These are phyloP conservation scores for Nicotiana tomentosiformis DNA, from an alignment of 257 asterid species.

Conservation along the genomic window DNA sequence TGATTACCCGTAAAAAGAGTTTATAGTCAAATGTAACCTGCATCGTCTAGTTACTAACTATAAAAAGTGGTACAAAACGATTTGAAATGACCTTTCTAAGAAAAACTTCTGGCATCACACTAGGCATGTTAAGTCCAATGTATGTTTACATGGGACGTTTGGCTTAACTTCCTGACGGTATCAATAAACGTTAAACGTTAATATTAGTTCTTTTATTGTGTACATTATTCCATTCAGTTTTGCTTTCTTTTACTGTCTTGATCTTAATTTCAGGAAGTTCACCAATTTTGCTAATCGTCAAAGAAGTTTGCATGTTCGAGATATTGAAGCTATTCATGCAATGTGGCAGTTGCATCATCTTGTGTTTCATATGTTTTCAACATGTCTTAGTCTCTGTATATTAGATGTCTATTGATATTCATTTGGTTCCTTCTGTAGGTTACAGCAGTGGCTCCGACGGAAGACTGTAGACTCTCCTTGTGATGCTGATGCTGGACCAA, in stretches of 20 bases:
- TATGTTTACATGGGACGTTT: not conserved
- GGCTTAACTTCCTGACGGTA: not conserved
- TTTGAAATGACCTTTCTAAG: slow-evolving; percentile 4
- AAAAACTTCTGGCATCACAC: not conserved
- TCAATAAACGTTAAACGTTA: not conserved
- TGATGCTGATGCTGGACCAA: slow-evolving; percentile 95
- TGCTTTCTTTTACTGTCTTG: not conserved
- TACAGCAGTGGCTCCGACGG: slow-evolving; percentile 93
- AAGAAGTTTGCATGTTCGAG: not conserved
- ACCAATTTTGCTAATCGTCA: not conserved
- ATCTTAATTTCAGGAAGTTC: not conserved
- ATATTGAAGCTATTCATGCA: not conserved
- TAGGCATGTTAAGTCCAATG: not conserved
- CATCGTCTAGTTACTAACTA: slow-evolving; percentile 3
- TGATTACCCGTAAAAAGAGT: not conserved
- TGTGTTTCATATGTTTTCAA: slow-evolving; percentile 2
- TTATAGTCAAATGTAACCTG: not conserved
- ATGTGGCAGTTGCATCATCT: not conserved
- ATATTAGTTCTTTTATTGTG: not conserved
- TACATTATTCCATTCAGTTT: slow-evolving; percentile 1
- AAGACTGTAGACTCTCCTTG: slow-evolving; percentile 72
- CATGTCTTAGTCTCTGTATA: not conserved
- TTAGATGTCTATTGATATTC: not conserved
- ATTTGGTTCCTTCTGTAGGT: slow-evolving; percentile 47
- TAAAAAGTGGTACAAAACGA: not conserved